Conservation (phyloP, 371 early-diverging fungal genomes). For the Smittium mucronatum region DNA sequence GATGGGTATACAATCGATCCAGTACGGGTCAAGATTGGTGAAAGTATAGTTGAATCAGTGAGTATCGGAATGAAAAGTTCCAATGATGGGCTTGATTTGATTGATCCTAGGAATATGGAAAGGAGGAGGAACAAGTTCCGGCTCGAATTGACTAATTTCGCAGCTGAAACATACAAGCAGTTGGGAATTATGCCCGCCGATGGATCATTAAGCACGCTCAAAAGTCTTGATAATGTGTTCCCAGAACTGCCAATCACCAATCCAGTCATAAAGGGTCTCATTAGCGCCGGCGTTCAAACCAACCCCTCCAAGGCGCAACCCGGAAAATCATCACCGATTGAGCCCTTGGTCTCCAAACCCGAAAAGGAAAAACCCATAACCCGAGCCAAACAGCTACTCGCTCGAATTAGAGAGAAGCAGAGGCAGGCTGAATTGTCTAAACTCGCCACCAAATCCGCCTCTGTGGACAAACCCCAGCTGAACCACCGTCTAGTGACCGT, state of each 20-base stretch:
- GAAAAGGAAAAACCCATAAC: slow-evolving; percentile 11
- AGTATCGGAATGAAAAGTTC: slow-evolving; percentile 9
- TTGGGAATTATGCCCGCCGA: neutral
- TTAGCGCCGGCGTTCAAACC: no score
- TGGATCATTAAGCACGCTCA: neutral
- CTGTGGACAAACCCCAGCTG: neutral
- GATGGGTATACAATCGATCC: slow-evolving; percentile 23
- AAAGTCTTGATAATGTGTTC: neutral
- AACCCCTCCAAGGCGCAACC: neutral
- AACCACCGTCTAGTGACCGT: slow-evolving; percentile 19
- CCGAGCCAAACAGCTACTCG: slow-evolving; percentile 20
- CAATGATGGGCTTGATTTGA: neutral
- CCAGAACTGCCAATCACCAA: neutral
- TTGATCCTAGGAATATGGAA: slow-evolving; percentile 18
- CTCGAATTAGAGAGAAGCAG: slow-evolving; percentile 29
- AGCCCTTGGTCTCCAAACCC: neutral
- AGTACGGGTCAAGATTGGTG: slow-evolving; percentile 12
- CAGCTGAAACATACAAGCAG: slow-evolving; percentile 14
- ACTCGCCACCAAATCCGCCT: slow-evolving; percentile 12
- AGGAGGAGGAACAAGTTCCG: slow-evolving; percentile 17
- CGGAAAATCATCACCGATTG: neutral
- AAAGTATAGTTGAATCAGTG: slow-evolving; percentile 20
- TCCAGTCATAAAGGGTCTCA: neutral
- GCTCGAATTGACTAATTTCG: slow-evolving; percentile 12
- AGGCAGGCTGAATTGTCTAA: slow-evolving; percentile 18